phyloP scores from a whole-genome alignment of 2,329 filamentous ascomycete species.

The Kalmusia sp. region DNA sequence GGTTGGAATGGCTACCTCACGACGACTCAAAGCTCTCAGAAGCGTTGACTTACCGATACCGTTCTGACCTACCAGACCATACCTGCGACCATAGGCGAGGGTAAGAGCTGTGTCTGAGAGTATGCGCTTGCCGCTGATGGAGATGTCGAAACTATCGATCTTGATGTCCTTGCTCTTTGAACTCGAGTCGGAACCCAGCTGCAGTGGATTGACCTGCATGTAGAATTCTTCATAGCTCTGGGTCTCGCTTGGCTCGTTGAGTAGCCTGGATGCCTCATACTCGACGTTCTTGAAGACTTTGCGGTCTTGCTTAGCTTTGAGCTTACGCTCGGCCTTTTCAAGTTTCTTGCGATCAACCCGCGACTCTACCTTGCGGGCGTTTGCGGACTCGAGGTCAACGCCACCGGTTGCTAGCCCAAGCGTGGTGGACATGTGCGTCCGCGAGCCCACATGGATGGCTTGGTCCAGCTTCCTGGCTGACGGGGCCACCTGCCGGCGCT shows the following conservation, averaged over 20 bases:
- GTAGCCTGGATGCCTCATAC: conserved; percentile 91
- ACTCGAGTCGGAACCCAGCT: conserved; percentile 73
- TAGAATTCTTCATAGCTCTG: conserved; percentile 99
- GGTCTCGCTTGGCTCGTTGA: conserved; percentile 80
- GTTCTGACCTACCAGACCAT: conserved; percentile 98
- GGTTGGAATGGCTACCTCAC: conserved; percentile 93
- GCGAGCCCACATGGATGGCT: conserved; percentile 90
- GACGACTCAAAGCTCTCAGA: conserved; percentile 84
- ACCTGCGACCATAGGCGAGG: conserved; percentile 88
- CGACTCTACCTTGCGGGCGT: conserved; percentile 92
- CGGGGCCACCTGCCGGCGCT: conserved; percentile 74
- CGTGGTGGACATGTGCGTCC: conserved; percentile 95
- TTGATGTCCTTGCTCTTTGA: conserved; percentile 98
- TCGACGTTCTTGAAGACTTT: conserved; percentile 98
- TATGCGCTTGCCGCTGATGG: conserved; percentile 88
- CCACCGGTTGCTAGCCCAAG: conserved; percentile 82
- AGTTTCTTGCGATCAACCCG: conserved; percentile 98
- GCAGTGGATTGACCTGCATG: conserved; percentile 98
- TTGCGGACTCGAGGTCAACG: conserved; percentile 93
- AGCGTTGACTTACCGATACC: conserved; percentile 91
- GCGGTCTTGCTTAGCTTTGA: conserved; percentile 97
- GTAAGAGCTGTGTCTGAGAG: conserved; percentile 89
- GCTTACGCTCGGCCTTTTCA: conserved; percentile 97
- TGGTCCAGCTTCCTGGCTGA: conserved; percentile 88
- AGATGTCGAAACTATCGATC: conserved; percentile 92